Conservation (phyloP, 192 early-diverging fungal genomes). For the Powellomyces hirtus region DNA sequence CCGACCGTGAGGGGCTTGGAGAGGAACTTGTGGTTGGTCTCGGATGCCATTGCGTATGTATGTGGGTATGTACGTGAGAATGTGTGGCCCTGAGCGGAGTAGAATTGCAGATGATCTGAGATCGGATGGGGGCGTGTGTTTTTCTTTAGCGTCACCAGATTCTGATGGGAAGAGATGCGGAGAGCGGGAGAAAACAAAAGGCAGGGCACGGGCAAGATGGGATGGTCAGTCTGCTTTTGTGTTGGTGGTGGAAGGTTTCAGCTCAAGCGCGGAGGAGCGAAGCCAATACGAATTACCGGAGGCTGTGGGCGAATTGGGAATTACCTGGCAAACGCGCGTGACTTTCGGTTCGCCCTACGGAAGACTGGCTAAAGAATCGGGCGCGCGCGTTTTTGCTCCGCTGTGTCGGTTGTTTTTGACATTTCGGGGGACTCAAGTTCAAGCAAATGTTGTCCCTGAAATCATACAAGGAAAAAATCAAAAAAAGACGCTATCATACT, state of each 20-base stretch:
- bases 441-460: not conserved
- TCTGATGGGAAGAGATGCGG: not conserved
- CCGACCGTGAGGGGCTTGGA: slow-evolving; percentile 61
- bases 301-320: too few relatives aligned
- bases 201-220: not conserved
- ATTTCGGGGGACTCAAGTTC: not conserved
- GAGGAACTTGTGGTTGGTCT: slow-evolving; percentile 53
- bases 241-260: too few relatives aligned
- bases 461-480: not conserved
- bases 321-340: too few relatives aligned
- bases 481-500: too few relatives aligned
- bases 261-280: too few relatives aligned
- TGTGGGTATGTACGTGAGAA: not conserved
- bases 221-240: too few relatives aligned
- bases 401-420: too few relatives aligned
- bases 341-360: too few relatives aligned
- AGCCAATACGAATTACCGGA: too few relatives aligned
- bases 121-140: not conserved
- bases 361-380: too few relatives aligned
- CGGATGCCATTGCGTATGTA: slow-evolving; percentile 7
- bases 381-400: too few relatives aligned
- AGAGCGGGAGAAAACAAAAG: not conserved
- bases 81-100: not conserved
- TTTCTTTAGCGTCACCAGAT: too few relatives aligned
- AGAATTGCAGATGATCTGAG: not conserved